Conservation (phyloP, 768 basidiomycete genomes). For the Termitomyces sp. region DNA sequence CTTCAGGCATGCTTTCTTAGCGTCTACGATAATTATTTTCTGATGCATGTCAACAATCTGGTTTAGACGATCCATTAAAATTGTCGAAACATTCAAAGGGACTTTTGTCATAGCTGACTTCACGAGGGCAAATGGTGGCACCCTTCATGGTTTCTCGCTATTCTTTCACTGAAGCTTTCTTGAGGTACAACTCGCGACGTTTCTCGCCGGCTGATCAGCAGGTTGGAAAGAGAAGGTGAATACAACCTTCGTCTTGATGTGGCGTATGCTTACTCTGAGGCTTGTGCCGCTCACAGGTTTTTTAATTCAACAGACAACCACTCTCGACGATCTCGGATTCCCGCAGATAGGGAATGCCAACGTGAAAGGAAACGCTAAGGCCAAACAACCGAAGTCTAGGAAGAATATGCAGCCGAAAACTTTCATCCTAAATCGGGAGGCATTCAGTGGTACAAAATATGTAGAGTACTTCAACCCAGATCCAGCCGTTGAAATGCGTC, state of each 20-base stretch:
- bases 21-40: neutral
- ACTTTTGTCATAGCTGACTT: constrained; percentile 43
- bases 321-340: constrained; percentile 49
- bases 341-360: constrained; percentile 37
- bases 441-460: constrained; percentile 46
- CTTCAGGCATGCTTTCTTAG: constrained; percentile 48
- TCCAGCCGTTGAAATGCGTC: constrained; percentile 51
- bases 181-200: constrained; percentile 52
- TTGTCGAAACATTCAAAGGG: constrained; percentile 47
- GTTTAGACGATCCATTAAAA: constrained; percentile 22
- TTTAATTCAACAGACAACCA: constrained; percentile 47
- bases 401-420: constrained; percentile 54
- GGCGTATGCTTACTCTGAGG: neutral
- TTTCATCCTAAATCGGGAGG: constrained; percentile 55
- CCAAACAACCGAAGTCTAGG: constrained; percentile 39
- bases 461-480: constrained; percentile 68
- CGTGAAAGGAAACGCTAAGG: constrained; percentile 35
- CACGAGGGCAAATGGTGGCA: constrained; percentile 57
- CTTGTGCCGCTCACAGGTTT: constrained; percentile 44
- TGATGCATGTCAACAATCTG: neutral
- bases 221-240: constrained; percentile 70
- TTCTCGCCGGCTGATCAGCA: constrained; percentile 60
- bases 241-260: neutral
- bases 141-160: neutral
- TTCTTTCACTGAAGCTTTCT: constrained; percentile 3